Evolutionary conservation across 2,329 filamentous ascomycete species (phyloP).

Genomic region (Aspergillus texensis): DNA sequence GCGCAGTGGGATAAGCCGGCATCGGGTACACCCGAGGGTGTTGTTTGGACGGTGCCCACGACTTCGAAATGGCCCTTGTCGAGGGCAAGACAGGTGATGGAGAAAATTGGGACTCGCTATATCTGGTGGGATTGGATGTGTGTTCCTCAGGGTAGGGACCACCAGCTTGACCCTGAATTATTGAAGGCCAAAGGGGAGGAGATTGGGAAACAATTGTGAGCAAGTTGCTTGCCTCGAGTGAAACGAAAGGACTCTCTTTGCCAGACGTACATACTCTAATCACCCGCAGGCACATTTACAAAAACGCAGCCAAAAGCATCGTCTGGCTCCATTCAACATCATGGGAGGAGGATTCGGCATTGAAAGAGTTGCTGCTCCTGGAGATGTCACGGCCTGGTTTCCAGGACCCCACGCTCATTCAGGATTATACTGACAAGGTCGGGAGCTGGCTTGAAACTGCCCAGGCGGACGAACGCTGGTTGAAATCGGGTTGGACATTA

Average conservation of each 20-base stretch:
- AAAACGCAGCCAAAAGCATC: neutral
- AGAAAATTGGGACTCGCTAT: neutral
- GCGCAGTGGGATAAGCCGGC: neutral
- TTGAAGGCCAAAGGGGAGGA: neutral
- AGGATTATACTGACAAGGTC: neutral
- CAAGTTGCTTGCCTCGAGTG: neutral
- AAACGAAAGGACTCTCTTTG: neutral
- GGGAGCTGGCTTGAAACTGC: neutral
- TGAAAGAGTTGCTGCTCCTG: neutral
- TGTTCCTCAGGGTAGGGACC: rapidly evolving
- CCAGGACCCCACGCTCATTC: rapidly evolving
- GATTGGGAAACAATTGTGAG: neutral
- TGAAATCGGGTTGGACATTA: neutral
- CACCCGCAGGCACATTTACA: neutral
- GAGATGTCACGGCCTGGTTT: neutral
- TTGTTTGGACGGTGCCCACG: neutral
- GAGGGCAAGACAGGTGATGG: neutral
- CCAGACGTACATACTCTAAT: neutral
- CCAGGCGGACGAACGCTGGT: neutral
- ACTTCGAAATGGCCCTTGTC: neutral
- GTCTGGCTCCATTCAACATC: neutral
- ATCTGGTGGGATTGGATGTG: neutral
- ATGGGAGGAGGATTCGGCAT: neutral
- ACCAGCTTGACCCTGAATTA: neutral
- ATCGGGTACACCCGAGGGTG: neutral